A percentile compares a stretch with the other conserved stretches of the same genome.
Evolutionary conservation across 1,284 basidiomycete genomes (phyloP).

Genomic region (Ustilago trichophora): DNA sequence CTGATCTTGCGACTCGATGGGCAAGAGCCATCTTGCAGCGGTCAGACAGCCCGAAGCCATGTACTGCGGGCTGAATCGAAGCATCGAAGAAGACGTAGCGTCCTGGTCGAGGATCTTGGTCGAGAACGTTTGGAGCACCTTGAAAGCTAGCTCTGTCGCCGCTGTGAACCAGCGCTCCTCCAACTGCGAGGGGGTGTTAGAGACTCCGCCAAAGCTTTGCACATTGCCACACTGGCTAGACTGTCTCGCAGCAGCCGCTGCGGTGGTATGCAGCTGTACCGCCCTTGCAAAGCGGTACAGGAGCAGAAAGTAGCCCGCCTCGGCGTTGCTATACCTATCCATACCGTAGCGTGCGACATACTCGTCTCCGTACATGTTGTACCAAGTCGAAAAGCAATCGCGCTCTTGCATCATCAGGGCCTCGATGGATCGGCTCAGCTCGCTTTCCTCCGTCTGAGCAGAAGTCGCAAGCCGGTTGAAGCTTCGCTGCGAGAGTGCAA

Average conservation of each 20-base stretch:
- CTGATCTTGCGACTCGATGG: neutral
- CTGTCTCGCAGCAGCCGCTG: too few species aligned
- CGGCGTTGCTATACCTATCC: conserved; percentile 26
- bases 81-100: conserved; percentile 10
- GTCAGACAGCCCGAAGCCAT: conserved; percentile 22
- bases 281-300: conserved; percentile 18
- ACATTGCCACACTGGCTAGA: too few species aligned
- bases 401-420: conserved; percentile 8
- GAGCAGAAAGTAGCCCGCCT: conserved; percentile 12
- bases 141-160: conserved; percentile 22
- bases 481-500: conserved; percentile 18
- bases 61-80: conserved; percentile 32
- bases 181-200: conserved; percentile 1
- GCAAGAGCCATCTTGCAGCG: conserved; percentile 20
- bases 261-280: conserved; percentile 3
- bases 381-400: conserved; percentile 20
- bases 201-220: too few species aligned
- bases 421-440: conserved; percentile 8
- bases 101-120: conserved; percentile 25
- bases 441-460: conserved; percentile 1
- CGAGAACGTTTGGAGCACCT: conserved; percentile 19
- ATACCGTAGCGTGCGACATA: conserved; percentile 20
- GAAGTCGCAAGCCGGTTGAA: conserved; percentile 12
- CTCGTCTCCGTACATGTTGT: conserved; percentile 25
- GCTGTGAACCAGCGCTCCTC: conserved; percentile 8